Base-by-base conservation (phyloP, 2,329 filamentous ascomycete species). In the Aspergillus caelatus region DNA sequence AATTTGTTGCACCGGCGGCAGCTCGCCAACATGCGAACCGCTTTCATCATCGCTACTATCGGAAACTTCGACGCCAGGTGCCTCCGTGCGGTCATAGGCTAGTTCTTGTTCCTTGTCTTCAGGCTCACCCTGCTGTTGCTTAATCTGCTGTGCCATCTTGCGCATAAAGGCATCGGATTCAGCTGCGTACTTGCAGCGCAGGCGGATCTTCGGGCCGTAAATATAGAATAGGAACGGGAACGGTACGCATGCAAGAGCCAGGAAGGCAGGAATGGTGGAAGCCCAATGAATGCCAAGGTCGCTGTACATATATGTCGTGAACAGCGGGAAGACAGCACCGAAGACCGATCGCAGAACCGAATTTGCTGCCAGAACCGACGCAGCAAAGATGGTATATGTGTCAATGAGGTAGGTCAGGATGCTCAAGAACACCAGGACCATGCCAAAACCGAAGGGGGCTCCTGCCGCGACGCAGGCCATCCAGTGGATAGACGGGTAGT, bases 221-320 rank as follows among this genome's bases (percentile, higher is more conserved):
- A 77, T 78, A 71, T 81, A 81, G 60, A 82, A 78, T 30, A 81
- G 64, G 70, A 81, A 80, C 4, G 79, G 79, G 62, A 81, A 80
- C 0, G 80, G 80, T 9, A 81, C 72, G 43, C 79, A 81, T 3
- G 75, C 76, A 16, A 83, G 66, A 1, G 81, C 81, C 41, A 84
- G 63, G 68, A 84, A 83, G 0, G 77, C 82, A 0, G 80, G 81
- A 23, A 84, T 70, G 28, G 75, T 78, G 10, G 78, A 79, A 8
- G 81, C 82, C 82, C 81, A 84, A 63, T 82, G 79, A 21, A 83
- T 80, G 7, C 82, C 81, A 28, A 84, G 71, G 23, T 74, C 71
- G 4, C 74, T 26, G 59, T 82, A 84, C 77, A 84, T 79, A 28
- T 80, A 72, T 1, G 71, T 76, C 9, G 81, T 82, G 73, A 83